Base-by-base conservation (phyloP, 805 yeast genomes). In the Monosporozyma siamensis region DNA sequence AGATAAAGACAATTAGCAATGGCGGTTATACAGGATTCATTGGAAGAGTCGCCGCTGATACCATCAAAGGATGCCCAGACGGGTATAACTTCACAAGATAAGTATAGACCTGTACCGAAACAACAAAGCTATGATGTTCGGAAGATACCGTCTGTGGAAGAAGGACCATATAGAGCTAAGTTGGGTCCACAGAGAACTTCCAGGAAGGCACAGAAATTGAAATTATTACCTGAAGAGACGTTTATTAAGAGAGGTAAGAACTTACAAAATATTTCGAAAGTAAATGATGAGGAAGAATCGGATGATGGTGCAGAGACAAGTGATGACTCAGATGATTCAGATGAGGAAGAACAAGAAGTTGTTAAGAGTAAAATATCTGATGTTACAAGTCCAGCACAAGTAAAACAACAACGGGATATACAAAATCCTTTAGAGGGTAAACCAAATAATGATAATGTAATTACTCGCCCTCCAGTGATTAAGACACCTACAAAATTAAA, bases 181-280 rank as follows among this genome's bases (percentile, higher is more conserved):
- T 34, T 45, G 12, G 86, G 82, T 1, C 78, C 87, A 4, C 90
- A 83, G 54, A 69, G 94, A 60, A 74, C 82, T 1, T 78, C 87
- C 26, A 71, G 88, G 53, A 80, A 86, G 0, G 73, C 83, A 0
- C 89, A 82, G 55, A 82, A 81, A 59, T 65, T 83, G 44, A 82
- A 82, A 55, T 64, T 83, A 12, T 64, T 83, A 29, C 94, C 92
- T 0, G 82, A 77, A 42, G 77, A 76, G 20, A 74, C 69, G 0
- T 52, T 51, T 44, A 68, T 23, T 29, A 25, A 25, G 38, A 35
- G 38, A 18, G 26, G 30, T 23, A 34, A 35, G 10, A 6, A 2
- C 10, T n/a, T n/a, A n/a, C 6, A n/a, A 29, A 21, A 30, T 15
- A 21, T 9, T 9, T 30, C 34, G 11, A 21, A 30, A 15, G 21